These are phyloP conservation scores for Pseudocercospora fuligena DNA, from an alignment of 2,329 filamentous ascomycete species.

Conservation along the genomic window DNA sequence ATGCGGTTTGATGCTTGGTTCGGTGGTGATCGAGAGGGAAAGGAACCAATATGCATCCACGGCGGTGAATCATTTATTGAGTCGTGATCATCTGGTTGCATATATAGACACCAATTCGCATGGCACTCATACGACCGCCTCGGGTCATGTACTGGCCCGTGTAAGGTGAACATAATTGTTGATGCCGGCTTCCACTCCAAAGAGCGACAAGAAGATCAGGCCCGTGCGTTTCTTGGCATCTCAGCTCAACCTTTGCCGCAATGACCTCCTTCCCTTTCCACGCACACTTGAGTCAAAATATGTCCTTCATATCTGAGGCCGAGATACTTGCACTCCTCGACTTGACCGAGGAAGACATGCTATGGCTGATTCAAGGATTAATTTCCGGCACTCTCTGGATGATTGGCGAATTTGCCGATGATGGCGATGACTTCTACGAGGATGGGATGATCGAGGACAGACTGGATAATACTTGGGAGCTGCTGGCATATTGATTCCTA, in stretches of 20 bases:
- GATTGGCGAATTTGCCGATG: slow-evolving; percentile 24
- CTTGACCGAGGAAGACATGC: slow-evolving; percentile 15
- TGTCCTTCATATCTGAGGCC: slow-evolving; percentile 16
- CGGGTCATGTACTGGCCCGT: neutral
- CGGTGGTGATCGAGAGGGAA: neutral
- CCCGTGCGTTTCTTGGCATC: neutral
- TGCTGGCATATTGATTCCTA: neutral
- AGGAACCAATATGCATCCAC: neutral
- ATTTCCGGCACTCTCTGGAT: slow-evolving; percentile 25
- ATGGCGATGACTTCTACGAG: neutral
- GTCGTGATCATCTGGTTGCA: neutral
- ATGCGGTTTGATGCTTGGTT: neutral
- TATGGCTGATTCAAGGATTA: slow-evolving; percentile 23
- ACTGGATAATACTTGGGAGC: neutral
- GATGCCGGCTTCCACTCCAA: too few relatives aligned
- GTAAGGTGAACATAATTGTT: neutral
- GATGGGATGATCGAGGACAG: slow-evolving; percentile 16
- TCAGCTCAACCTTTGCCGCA: neutral
- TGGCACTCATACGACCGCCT: neutral
- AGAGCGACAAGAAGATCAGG: neutral
- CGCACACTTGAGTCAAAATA: neutral
- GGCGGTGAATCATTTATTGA: neutral
- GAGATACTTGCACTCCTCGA: slow-evolving; percentile 21
- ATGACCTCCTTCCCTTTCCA: neutral
- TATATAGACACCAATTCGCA: neutral